Conservation (phyloP, 331 rosid genomes). For the Arachis monticola region DNA sequence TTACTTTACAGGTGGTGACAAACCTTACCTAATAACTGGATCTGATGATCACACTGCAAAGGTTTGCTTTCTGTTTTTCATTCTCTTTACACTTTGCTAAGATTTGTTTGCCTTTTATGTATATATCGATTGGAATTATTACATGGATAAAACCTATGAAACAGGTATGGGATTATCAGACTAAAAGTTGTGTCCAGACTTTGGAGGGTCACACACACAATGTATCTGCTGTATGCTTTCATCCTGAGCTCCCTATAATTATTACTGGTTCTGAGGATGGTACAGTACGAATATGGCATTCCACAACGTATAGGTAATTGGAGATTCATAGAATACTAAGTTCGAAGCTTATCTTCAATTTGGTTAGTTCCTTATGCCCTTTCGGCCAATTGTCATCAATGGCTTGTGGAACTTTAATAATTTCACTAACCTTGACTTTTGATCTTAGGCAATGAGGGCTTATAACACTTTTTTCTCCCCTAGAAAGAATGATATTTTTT, state of each 20-base stretch:
- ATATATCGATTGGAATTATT: constrained; percentile 34
- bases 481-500: constrained; percentile 12
- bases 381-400: not conserved
- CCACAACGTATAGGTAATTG: constrained; percentile 91
- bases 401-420: constrained; percentile 21
- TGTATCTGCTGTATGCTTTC: constrained; percentile 58
- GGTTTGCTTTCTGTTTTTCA: constrained; percentile 51
- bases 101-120: constrained; percentile 21
- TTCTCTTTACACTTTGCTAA: no score
- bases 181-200: no score
- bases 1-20: constrained; percentile 84
- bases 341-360: constrained; percentile 29
- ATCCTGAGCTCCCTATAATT: constrained; percentile 98
- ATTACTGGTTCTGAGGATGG: constrained; percentile 99
- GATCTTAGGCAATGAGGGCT: not conserved
- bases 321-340: constrained; percentile 11
- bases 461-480: constrained; percentile 8
- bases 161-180: no score
- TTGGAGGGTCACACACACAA: no score
- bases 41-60: constrained; percentile 99
- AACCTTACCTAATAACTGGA: constrained; percentile 93
- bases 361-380: constrained; percentile 11
- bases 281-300: constrained; percentile 98
- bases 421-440: constrained; percentile 16
- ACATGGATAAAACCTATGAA: not conserved